phyloP scores from a whole-genome alignment of 495 filamentous ascomycete species.

The Penicillium desertorum region DNA sequence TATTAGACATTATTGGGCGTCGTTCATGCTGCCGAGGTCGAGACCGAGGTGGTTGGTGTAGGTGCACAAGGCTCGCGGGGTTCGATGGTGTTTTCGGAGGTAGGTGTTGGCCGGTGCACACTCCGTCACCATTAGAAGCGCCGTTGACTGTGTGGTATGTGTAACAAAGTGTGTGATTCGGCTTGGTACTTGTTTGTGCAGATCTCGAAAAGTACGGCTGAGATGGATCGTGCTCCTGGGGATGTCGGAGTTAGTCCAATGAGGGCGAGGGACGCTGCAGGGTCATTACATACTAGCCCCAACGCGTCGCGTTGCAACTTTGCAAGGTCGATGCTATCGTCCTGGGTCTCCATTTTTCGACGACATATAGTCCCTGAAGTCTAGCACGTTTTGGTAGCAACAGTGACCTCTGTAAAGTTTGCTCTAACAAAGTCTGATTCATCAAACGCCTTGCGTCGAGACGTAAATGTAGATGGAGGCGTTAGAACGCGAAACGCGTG shows the following conservation, averaged over 20 bases:
- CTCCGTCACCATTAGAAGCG: slow-evolving; percentile 14
- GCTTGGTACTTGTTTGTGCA: slow-evolving; percentile 13
- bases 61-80: slow-evolving; percentile 5
- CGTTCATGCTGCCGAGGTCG: slow-evolving; percentile 23
- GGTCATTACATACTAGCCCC: slow-evolving; percentile 42
- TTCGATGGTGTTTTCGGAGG: slow-evolving; percentile 13
- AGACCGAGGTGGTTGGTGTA: not conserved
- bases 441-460: not conserved
- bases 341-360: slow-evolving; percentile 43
- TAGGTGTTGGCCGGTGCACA: slow-evolving; percentile 1
- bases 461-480: not conserved
- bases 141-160: not conserved
- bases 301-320: slow-evolving; percentile 52
- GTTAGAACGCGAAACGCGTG: slow-evolving; percentile 23
- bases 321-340: slow-evolving; percentile 49
- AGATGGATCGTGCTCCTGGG: slow-evolving; percentile 36
- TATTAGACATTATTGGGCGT: slow-evolving; percentile 12
- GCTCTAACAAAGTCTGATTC: not conserved
- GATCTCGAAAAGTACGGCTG: slow-evolving; percentile 22
- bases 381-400: not conserved
- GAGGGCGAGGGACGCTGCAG: slow-evolving; percentile 31
- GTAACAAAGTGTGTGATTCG: slow-evolving; percentile 5
- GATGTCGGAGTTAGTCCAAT: slow-evolving; percentile 35
- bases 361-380: not conserved
- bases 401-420: too few species aligned